Evolutionary conservation across 345 rosid species (phyloP).

Genomic region (Euphorbia peplus): DNA sequence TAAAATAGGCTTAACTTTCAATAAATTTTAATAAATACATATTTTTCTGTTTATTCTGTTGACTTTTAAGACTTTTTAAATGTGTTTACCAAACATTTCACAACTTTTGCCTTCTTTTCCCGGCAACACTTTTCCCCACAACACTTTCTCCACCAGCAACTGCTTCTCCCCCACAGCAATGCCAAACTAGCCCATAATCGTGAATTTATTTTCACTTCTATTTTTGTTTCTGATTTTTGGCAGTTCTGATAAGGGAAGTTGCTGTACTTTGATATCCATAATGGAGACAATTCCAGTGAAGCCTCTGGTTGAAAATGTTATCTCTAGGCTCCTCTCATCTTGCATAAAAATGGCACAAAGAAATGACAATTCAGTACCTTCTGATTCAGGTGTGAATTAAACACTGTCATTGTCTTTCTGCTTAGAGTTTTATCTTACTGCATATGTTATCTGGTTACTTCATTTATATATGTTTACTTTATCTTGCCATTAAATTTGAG

Average conservation of each 20-base stretch:
- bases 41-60: no score
- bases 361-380: conserved; percentile 35
- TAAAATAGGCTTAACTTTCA: no score
- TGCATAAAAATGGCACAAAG: conserved; percentile 60
- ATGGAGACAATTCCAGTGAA: conserved; percentile 59
- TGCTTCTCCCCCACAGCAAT: no score
- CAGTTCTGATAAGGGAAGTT: conserved; percentile 70
- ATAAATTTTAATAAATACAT: no score
- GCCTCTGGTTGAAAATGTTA: conserved; percentile 48
- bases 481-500: neutral
- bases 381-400: conserved; percentile 49
- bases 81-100: no score
- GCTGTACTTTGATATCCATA: conserved; percentile 48
- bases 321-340: conserved; percentile 54
- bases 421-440: neutral
- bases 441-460: neutral
- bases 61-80: no score
- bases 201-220: conserved; percentile 17
- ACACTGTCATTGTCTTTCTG: neutral
- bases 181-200: no score
- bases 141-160: no score
- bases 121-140: no score
- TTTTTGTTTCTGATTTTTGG: conserved; percentile 30
- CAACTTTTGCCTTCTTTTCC: no score
- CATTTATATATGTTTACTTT: neutral